Evolutionary conservation across 345 rosid species (phyloP), one percentile per base, ranked within the genome.

Genomic region (Euphorbia lathyris): DNA sequence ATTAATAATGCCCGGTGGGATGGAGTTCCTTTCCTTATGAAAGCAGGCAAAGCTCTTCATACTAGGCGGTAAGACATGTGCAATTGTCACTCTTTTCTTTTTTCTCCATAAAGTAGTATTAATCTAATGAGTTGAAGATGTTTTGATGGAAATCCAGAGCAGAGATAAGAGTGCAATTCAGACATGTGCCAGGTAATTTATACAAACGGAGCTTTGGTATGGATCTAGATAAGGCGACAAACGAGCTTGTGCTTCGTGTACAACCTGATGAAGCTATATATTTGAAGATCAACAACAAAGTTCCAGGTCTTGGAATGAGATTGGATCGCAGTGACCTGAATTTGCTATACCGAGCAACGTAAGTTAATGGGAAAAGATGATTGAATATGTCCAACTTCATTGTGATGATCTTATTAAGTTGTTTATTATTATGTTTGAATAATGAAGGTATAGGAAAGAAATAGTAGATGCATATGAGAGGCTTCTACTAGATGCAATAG

Each of bases 181-280:
- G 96, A 73, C 95, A 89, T 62, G 97, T 91, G 29, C 96, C 97
- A 0, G 98, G 98, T 63, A 93, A 91, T 80, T 71, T 93, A 66
- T 93, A 90, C 90, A 90, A 80, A 82, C 82, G 74, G 16, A 88
- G 65, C 61, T 85, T 93, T 23, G 92, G 87, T 3, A 88, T 90
- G 67, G 89, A 88, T 78, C 71, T 91, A 45, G 92, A 89, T 68
- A 85, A 88, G 81, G 94, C 91, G 3, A 87, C 96, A 51, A 89
- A 89, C 71, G 98, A 89, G 82, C 94, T 91, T 59, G 98, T 91
- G 67, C 87, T 93, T 25, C 87, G 90, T 19, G 96, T 93, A 67
- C 98, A 91, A 77, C 98, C 98, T 62, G 97, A 91, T 78, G 98
- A 93, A 83, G 97, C 97, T 62, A 90, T 93, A 75, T 93, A 93